Percentiles rank a stretch among this genome's conserved stretches.
Evolutionary conservation across 306 rosid species (phyloP).

Genomic region (Fragaria iinumae): DNA sequence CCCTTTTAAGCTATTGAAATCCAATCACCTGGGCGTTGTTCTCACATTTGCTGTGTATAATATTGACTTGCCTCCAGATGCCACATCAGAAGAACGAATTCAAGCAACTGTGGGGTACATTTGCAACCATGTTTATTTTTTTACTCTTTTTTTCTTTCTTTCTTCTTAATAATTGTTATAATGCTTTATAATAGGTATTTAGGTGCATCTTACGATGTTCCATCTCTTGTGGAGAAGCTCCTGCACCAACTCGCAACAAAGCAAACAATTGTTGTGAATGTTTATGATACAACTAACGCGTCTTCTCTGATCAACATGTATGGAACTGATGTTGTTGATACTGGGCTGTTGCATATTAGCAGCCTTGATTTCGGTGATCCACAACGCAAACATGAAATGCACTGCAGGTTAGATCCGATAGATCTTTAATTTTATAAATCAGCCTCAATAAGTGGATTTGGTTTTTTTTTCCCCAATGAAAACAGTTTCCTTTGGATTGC

Average conservation of each 20-base stretch:
- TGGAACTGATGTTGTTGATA: slow-evolving; percentile 73
- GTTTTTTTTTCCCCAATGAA: background rate
- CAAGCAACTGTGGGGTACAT: slow-evolving; percentile 89
- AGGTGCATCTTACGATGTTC: slow-evolving; percentile 95
- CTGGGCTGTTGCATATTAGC: slow-evolving; percentile 69
- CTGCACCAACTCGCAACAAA: slow-evolving; percentile 97
- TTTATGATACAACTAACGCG: slow-evolving; percentile 80
- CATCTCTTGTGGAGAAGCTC: slow-evolving; percentile 94
- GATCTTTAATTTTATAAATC: slow-evolving; percentile 7
- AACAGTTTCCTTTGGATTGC: slow-evolving; percentile 22
- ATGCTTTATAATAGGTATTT: slow-evolving; percentile 55
- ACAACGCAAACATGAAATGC: slow-evolving; percentile 93
- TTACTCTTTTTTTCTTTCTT: background rate
- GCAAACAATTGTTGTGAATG: slow-evolving; percentile 94
- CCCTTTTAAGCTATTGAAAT: slow-evolving; percentile 91
- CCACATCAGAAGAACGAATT: slow-evolving; percentile 65
- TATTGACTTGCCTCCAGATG: slow-evolving; percentile 60
- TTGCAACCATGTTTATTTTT: slow-evolving; percentile 19
- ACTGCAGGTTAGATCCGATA: slow-evolving; percentile 72
- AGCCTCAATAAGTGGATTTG: slow-evolving; percentile 15
- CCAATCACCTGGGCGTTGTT: slow-evolving; percentile 88
- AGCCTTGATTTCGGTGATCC: slow-evolving; percentile 93
- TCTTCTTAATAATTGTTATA: background rate
- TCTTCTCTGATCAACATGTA: slow-evolving; percentile 79
- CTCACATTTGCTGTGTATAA: slow-evolving; percentile 89